A percentile compares a stretch with the other conserved stretches of the same genome.
Evolutionary conservation across 805 yeast species (phyloP).

Genomic region (Metschnikowia dekortorum): DNA sequence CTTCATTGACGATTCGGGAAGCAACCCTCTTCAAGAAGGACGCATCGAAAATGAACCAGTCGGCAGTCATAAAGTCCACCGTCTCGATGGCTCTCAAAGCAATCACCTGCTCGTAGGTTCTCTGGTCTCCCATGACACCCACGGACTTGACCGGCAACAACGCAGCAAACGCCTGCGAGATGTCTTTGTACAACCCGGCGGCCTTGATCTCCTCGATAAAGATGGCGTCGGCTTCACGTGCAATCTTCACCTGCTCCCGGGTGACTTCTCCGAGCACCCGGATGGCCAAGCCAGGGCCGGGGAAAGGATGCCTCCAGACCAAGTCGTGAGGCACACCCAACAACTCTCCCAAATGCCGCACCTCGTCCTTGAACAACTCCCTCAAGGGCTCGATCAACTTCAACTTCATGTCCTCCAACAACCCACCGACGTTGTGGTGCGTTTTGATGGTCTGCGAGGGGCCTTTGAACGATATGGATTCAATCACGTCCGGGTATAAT

Average conservation of each 20-base stretch:
- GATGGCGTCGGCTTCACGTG: constrained; percentile 94
- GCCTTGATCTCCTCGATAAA: constrained; percentile 93
- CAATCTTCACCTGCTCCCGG: constrained; percentile 87
- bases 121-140: constrained; percentile 99
- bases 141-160: constrained; percentile 96
- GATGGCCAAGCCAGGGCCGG: constrained; percentile 99
- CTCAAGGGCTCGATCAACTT: constrained; percentile 97
- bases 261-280: constrained; percentile 97
- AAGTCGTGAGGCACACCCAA: constrained; percentile 94
- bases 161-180: constrained; percentile 97
- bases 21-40: constrained; percentile 88
- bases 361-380: constrained; percentile 98
- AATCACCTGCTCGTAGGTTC: constrained; percentile 98
- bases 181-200: constrained; percentile 88
- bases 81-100: constrained; percentile 98
- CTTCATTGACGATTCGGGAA: constrained; percentile 96
- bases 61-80: constrained; percentile 98
- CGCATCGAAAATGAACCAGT: constrained; percentile 95
- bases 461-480: constrained; percentile 97
- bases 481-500: constrained; percentile 96
- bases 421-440: constrained; percentile 98
- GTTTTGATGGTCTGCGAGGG: constrained; percentile 99
- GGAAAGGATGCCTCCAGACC: constrained; percentile 99
- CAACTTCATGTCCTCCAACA: constrained; percentile 96
- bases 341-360: constrained; percentile 90